Conservation (phyloP, 2,329 filamentous ascomycete genomes). For the Pestalotiopsis sp. region DNA sequence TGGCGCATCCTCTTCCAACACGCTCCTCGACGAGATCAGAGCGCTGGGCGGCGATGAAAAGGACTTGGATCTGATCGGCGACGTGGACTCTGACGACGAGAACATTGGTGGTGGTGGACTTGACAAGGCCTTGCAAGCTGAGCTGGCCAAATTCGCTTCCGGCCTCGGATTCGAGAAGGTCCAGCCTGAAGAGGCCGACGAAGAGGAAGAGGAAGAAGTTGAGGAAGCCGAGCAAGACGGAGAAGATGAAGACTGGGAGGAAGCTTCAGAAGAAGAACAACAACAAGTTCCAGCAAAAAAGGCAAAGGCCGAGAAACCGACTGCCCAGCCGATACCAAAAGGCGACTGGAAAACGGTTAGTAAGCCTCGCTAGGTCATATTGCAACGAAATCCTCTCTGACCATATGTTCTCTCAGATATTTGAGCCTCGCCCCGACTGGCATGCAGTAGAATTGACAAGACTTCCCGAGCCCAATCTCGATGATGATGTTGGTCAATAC, state of each 20-base stretch:
- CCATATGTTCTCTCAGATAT: conserved; percentile 41
- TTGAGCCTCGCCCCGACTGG: conserved; percentile 63
- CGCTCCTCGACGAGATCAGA: conserved; percentile 64
- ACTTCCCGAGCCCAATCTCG: conserved; percentile 47
- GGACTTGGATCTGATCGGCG: conserved; percentile 64
- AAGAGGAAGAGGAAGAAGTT: conserved; percentile 39
- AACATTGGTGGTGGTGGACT: conserved; percentile 35
- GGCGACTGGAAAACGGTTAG: conserved; percentile 45
- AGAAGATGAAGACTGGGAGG: conserved; percentile 40
- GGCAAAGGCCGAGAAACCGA: conserved; percentile 31
- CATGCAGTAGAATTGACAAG: conserved; percentile 47
- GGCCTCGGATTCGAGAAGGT: conserved; percentile 51
- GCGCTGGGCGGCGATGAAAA: conserved; percentile 68
- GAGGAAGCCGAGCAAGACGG: conserved; percentile 31
- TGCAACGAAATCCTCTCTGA: conserved; percentile 11
- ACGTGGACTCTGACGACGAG: conserved; percentile 54
- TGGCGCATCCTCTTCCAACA: conserved; percentile 24
- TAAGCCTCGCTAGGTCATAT: conserved; percentile 31
- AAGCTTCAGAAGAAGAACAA: conserved; percentile 36
- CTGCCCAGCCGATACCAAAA: conserved; percentile 30
- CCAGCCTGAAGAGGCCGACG: conserved; percentile 39
- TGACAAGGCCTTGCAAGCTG: conserved; percentile 51
- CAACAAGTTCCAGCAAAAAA: conserved; percentile 31
- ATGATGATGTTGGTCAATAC: conserved; percentile 48
- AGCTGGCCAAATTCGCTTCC: conserved; percentile 55